phyloP scores from a whole-genome alignment of 2,329 filamentous ascomycete species.

The Kalmusia sp. region DNA sequence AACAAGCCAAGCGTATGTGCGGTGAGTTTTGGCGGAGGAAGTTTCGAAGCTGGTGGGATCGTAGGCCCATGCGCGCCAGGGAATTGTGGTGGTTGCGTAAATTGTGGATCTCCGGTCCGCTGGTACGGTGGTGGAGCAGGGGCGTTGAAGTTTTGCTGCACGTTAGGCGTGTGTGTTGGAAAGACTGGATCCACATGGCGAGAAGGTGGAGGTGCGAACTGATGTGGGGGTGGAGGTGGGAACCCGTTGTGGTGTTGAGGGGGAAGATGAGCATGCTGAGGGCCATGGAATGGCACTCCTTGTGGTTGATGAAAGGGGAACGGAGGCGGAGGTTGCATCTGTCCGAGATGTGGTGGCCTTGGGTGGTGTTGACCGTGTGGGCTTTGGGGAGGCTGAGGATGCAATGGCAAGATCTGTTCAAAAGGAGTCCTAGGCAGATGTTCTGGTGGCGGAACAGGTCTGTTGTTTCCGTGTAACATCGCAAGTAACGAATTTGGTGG shows the following conservation, averaged over 20 bases:
- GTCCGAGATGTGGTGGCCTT: constrained; percentile 58
- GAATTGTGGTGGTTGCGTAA: constrained; percentile 48
- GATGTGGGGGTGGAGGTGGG: constrained; percentile 24
- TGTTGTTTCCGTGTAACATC: constrained; percentile 53
- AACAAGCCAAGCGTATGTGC: constrained; percentile 65
- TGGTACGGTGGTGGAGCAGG: constrained; percentile 54
- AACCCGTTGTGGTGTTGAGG: constrained; percentile 30
- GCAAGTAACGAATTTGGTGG: constrained; percentile 60
- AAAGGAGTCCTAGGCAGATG: constrained; percentile 55
- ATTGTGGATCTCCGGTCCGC: constrained; percentile 49
- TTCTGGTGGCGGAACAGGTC: constrained; percentile 17
- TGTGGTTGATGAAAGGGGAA: constrained; percentile 54
- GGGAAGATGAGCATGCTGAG: constrained; percentile 33
- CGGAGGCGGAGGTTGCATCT: constrained; percentile 57
- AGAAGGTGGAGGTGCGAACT: constrained; percentile 31
- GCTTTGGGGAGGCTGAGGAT: constrained; percentile 61
- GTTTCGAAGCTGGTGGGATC: constrained; percentile 62
- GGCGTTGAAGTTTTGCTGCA: constrained; percentile 31
- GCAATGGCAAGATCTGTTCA: constrained; percentile 60
- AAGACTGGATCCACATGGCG: constrained; percentile 21
- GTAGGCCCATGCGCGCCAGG: constrained; percentile 50
- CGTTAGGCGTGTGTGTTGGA: constrained; percentile 24
- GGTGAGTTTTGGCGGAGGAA: constrained; percentile 65
- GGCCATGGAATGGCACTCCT: constrained; percentile 36
- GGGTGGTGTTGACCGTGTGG: constrained; percentile 63